Conservation (phyloP, 2,329 filamentous ascomycete species). For the Dactylella cylindrospora region DNA sequence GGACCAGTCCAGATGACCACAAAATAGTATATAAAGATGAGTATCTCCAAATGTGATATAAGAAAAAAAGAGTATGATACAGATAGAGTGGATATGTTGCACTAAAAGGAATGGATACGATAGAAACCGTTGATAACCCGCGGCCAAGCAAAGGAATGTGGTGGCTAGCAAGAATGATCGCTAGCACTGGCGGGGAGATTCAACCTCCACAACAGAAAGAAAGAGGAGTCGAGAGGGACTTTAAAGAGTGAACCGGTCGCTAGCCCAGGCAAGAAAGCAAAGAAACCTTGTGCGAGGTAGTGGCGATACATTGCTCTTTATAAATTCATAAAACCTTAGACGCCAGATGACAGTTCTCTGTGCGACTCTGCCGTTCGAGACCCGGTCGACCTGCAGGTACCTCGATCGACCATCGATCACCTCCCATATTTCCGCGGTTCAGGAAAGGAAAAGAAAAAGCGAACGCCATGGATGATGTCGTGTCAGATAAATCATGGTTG, state of each 20-base stretch:
- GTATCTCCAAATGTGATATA: conserved; percentile 20
- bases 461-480: too few species aligned
- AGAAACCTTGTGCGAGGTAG: neutral
- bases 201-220: too few species aligned
- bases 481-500: too few species aligned
- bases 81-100: conserved; percentile 4
- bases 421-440: conserved; percentile 6
- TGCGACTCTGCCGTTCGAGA: conserved; percentile 24
- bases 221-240: neutral
- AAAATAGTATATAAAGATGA: too few species aligned
- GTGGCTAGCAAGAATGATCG: conserved; percentile 1
- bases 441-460: too few species aligned
- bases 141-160: conserved; percentile 19
- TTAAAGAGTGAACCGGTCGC: neutral
- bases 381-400: neutral
- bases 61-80: conserved; percentile 3
- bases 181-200: too few species aligned
- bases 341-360: conserved; percentile 10
- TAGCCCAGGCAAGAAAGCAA: neutral
- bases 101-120: conserved; percentile 17
- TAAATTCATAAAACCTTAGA: conserved; percentile 35
- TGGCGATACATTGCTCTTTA: conserved; percentile 15
- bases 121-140: too few species aligned
- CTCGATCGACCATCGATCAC: too few species aligned
- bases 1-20: too few species aligned